Base-by-base conservation (phyloP, 176 grass and related monocot species). In the Hordeum marinum region DNA sequence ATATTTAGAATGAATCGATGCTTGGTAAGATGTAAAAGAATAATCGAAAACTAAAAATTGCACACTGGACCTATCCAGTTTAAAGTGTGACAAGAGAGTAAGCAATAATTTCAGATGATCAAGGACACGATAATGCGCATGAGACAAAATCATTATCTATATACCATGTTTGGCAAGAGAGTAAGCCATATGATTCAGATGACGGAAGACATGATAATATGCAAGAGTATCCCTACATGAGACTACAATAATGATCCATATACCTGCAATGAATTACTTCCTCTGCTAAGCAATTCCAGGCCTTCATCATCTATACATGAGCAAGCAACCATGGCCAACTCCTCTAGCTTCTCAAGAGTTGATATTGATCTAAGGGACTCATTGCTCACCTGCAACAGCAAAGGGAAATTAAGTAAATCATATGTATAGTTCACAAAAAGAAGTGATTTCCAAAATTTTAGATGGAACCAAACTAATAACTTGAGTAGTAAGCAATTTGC, bases 311-410 rank as follows among this genome's bases (percentile, higher is more conserved):
- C 90, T 94, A 99, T 83, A 78, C 81, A 85, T 50, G 89, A 85
- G 66, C 96, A 99, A 77, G 88, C 82, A 63, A 99, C 96, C 93
- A 99, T 87, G 31, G 83, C 70, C 84, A 99, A 67, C 8, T 91
- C 94, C 86, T 99, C 88, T 36, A 99, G 90, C 82, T 88, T 99
- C 72, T 83, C 79, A 68, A 99, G 91, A 60, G 87, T 89, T 29
- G 96, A 91, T 84, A 99, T 94, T 59, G 94, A 99, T 87, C 68
- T 89, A 75, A 99, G 90, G 21, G 94, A 91, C 84, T 68, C 92
- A 72, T 99, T 96, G 35, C 90, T 80, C 66, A 98, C 89, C 93
- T 98, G 86, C 35, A 70, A 81, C 23, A 80, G 60, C 77, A 59
- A 48, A 77, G 18, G 69, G 71, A 9, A 72, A 41, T 24, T 80